These are phyloP conservation scores for Eutypa lata DNA, from an alignment of 2,329 filamentous ascomycete species.

Conservation along the genomic window DNA sequence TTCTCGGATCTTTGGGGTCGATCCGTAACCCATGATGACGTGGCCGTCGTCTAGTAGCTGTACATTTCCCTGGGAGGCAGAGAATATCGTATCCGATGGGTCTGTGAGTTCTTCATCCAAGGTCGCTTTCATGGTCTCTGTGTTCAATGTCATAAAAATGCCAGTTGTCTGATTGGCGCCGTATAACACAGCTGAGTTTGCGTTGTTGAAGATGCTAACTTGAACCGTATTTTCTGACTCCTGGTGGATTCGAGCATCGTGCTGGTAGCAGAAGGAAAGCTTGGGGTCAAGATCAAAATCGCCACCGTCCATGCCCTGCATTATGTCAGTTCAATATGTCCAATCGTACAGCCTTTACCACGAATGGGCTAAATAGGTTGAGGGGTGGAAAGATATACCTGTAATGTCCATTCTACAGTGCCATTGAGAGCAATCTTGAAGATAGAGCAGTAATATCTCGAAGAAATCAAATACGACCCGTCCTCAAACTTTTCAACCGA, in stretches of 20 bases:
- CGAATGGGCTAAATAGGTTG: too few species aligned
- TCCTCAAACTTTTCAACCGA: constrained; percentile 20
- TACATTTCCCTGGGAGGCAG: constrained; percentile 17
- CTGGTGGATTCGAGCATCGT: constrained; percentile 28
- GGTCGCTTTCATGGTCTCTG: constrained; percentile 26
- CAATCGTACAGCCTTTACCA: neutral
- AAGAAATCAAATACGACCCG: constrained; percentile 25
- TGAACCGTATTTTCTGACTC: constrained; percentile 15
- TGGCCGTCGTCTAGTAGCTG: constrained; percentile 16
- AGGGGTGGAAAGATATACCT: constrained; percentile 9
- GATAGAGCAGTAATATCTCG: constrained; percentile 18
- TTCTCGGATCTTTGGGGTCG: constrained; percentile 32
- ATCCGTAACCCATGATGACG: constrained; percentile 34
- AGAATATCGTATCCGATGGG: constrained; percentile 12
- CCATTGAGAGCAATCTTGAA: constrained; percentile 20
- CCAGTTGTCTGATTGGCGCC: constrained; percentile 20
- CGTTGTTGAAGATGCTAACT: constrained; percentile 34
- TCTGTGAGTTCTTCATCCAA: constrained; percentile 17
- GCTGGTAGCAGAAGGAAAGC: constrained; percentile 32
- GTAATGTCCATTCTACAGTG: constrained; percentile 19
- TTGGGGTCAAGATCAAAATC: constrained; percentile 15
- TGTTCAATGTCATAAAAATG: constrained; percentile 18
- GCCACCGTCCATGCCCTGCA: constrained; percentile 19
- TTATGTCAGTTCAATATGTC: constrained; percentile 3
- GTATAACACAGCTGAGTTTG: constrained; percentile 21